These are phyloP conservation scores for Venturiaceae sp. DNA, from an alignment of 2,329 filamentous ascomycete species.

Conservation along the genomic window DNA sequence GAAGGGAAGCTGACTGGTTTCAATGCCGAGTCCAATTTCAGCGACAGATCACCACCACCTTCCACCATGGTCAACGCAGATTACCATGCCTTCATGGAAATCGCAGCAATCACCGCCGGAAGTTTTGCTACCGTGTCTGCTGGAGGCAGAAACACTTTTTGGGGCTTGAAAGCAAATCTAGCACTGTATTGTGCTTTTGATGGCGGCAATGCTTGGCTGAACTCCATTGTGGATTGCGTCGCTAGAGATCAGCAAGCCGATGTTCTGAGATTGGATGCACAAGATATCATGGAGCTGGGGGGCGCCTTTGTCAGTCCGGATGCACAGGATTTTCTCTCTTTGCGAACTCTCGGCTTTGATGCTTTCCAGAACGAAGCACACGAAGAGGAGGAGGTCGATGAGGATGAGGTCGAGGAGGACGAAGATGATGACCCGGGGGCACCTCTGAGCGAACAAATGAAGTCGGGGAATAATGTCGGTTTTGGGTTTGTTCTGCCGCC, in stretches of 20 bases:
- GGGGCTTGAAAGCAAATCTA: background rate
- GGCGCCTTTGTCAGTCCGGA: slow-evolving; percentile 61
- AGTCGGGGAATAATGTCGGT: no score
- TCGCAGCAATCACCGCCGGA: background rate
- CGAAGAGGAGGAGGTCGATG: slow-evolving; percentile 35
- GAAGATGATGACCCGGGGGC: slow-evolving; percentile 22
- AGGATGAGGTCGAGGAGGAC: slow-evolving; percentile 34
- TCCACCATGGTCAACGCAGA: background rate
- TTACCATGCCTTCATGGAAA: background rate
- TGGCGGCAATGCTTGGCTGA: slow-evolving; percentile 44
- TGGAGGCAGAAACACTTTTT: background rate
- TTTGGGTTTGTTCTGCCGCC: no score
- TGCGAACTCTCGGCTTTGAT: slow-evolving; percentile 45
- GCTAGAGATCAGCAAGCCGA: slow-evolving; percentile 55
- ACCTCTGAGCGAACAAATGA: slow-evolving; percentile 12
- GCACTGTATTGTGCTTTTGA: slow-evolving; percentile 50
- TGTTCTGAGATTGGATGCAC: slow-evolving; percentile 57
- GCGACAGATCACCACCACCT: background rate
- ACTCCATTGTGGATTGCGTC: slow-evolving; percentile 52
- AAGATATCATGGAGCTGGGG: slow-evolving; percentile 59
- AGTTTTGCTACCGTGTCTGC: background rate
- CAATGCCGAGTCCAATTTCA: background rate
- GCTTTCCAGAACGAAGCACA: slow-evolving; percentile 35
- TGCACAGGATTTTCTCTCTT: slow-evolving; percentile 36
- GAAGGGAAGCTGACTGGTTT: background rate